A percentile compares a stretch with the other conserved stretches of the same genome.
phyloP scores from a whole-genome alignment of 805 yeast species.

The Dipodascus geniculatus region DNA sequence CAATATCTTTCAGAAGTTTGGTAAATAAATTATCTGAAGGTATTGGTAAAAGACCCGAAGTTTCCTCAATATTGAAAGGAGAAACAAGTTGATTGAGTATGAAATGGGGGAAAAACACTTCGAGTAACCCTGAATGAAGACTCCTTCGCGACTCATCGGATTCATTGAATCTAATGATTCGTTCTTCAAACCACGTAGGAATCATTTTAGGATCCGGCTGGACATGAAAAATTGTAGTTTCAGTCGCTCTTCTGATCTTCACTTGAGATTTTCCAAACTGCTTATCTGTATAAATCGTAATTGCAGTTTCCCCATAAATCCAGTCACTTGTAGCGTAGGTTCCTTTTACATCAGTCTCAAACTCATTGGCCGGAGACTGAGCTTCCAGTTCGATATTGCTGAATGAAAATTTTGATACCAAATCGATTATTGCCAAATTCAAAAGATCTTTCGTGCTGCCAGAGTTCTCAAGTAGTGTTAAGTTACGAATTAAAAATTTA shows the following conservation, averaged over 20 bases:
- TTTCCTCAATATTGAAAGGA: background rate
- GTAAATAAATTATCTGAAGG: background rate
- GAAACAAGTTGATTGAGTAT: background rate
- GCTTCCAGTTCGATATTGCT: constrained; percentile 23
- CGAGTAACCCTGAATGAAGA: background rate
- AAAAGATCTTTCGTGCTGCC: constrained; percentile 10
- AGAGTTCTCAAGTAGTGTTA: constrained; percentile 33
- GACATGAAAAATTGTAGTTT: background rate
- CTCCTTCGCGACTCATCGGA: background rate
- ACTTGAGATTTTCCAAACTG: background rate
- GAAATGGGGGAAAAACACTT: background rate
- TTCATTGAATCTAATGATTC: background rate
- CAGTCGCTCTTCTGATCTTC: background rate
- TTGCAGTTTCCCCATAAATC: background rate
- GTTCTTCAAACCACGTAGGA: constrained; percentile 8
- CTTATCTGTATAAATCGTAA: background rate
- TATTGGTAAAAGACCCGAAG: background rate
- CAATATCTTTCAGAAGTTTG: background rate
- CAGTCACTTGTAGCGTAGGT: background rate
- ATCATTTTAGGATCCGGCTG: constrained; percentile 12
- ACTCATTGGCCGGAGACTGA: background rate
- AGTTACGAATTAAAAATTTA: constrained; percentile 48
- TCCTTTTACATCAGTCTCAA: constrained; percentile 9
- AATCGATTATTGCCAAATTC: constrained; percentile 9
- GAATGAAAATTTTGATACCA: background rate